Conservation (phyloP, 352 stramenopile genomes). For the Phytophthora aleatoria region DNA sequence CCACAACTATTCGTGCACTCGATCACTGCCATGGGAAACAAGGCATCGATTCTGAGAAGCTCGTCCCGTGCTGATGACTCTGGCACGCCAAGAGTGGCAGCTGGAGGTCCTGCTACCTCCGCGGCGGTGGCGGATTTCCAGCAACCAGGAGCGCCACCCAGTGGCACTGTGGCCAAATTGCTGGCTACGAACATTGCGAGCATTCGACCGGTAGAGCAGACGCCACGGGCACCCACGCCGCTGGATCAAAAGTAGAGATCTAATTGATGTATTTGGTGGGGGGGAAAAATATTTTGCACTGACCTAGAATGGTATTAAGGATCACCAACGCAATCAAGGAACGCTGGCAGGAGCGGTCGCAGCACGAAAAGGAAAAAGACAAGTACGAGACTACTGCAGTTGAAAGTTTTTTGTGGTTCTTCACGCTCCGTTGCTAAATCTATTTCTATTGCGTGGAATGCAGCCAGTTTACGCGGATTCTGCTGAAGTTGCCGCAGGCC, state of each 20-base stretch:
- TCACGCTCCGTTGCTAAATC: background rate
- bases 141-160: conserved; percentile 18
- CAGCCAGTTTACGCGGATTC: conserved; percentile 80
- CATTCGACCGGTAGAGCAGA: conserved; percentile 55
- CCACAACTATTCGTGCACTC: background rate
- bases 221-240: conserved; percentile 34
- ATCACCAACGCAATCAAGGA: conserved; percentile 83
- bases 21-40: conserved; percentile 52
- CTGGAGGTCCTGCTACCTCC: background rate
- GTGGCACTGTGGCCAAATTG: conserved; percentile 13
- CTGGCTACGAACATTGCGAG: conserved; percentile 42
- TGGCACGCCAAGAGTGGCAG: conserved; percentile 12
- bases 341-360: conserved; percentile 60
- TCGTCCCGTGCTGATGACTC: conserved; percentile 33
- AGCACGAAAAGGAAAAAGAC: conserved; percentile 52
- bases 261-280: background rate
- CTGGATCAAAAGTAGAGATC: conserved; percentile 73
- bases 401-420: background rate
- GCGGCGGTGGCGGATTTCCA: conserved; percentile 8
- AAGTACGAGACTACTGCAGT: conserved; percentile 32
- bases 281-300: background rate
- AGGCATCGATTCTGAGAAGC: conserved; percentile 61
- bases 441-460: background rate
- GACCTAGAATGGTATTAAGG: conserved; percentile 26
- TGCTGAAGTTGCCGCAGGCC: conserved; percentile 79